Base-by-base conservation (phyloP, 1,284 basidiomycete species). In the Fomitopsis palustris region DNA sequence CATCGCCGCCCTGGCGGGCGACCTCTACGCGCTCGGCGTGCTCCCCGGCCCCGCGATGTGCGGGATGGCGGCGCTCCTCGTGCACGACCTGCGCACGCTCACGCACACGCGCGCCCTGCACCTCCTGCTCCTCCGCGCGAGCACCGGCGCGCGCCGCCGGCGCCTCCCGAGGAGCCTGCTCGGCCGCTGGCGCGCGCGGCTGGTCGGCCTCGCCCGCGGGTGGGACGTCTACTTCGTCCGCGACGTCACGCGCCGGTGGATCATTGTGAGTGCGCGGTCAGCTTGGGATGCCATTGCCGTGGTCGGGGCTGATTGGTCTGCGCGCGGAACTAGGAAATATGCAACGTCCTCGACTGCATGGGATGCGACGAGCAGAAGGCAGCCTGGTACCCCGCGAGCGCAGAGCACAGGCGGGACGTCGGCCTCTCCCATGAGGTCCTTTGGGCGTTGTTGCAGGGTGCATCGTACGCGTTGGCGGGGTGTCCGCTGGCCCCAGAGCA, bases 281-380 rank as follows among this genome's bases (percentile, higher is more conserved):
- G 21, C 9, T 16, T 3, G 9, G 4, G 45, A 7, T 25, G 7
- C 3, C 7, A 14, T 23, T 23, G 21, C 42, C 21, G 12, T 45
- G 12, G 42, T 25, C 14, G 2, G 16, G 25, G 23, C 53, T 21
- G 31, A 31, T 41, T 16, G 29, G 33, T 45, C 6, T 21, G 7
- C 25, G 21, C 17, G 12, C 33, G 3, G 7, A 38, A 4, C 25
- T 45, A 62, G 61, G 61, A 62, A 27, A 60, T 60, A 17, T 62
- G 61, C 33, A 54, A 57, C 37, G 53, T 61, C 31, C 57, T 63
- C 25, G 62, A 63, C 17, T 27, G 38, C 27, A 61, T 19, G 53
- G 45, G 38, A 37, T 53, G 42, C 47, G n/a, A 43, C 23, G 14
- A n/a, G 6, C 25, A 45, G 23, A 42, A 10, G 21, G 29, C 49